Conservation (phyloP, 352 stramenopile genomes). For the Pythium vanterpoolii region DNA sequence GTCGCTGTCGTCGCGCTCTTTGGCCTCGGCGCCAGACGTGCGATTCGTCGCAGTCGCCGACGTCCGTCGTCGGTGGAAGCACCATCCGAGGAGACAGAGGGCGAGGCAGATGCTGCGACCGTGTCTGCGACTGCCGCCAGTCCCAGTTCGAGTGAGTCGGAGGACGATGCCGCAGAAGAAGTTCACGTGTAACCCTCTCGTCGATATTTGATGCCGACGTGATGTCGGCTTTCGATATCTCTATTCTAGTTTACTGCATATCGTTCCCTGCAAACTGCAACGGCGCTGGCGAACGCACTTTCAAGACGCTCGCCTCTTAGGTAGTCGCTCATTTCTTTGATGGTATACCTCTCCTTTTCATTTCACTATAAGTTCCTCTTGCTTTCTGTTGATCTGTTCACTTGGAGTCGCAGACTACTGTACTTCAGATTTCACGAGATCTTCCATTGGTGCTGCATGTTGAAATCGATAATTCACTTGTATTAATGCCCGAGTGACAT, state of each 20-base stretch:
- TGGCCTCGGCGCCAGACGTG: conserved; percentile 28
- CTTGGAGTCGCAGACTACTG: too few relatives aligned
- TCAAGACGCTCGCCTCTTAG: not conserved
- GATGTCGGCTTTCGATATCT: conserved; percentile 1
- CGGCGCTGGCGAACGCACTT: conserved; percentile 4
- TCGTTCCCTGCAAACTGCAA: conserved; percentile 17
- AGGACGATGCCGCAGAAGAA: conserved; percentile 2
- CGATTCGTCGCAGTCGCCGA: not conserved
- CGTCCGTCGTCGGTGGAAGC: not conserved
- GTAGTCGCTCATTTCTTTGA: conserved; percentile 14
- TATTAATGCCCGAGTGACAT: not conserved
- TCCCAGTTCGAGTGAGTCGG: not conserved
- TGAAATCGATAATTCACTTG: not conserved
- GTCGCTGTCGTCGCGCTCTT: conserved; percentile 28
- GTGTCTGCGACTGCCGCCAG: too few relatives aligned
- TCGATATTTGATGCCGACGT: not conserved
- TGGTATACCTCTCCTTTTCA: conserved; percentile 8
- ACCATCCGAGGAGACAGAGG: not conserved
- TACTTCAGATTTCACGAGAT: too few relatives aligned
- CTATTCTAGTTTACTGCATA: conserved; percentile 14
- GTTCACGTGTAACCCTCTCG: conserved; percentile 6
- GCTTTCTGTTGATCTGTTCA: not conserved
- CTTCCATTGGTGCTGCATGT: not conserved
- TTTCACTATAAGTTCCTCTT: not conserved
- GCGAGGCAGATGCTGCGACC: not conserved